Base-by-base conservation (phyloP, 192 early-diverging fungal species). In the Linnemannia exigua region DNA sequence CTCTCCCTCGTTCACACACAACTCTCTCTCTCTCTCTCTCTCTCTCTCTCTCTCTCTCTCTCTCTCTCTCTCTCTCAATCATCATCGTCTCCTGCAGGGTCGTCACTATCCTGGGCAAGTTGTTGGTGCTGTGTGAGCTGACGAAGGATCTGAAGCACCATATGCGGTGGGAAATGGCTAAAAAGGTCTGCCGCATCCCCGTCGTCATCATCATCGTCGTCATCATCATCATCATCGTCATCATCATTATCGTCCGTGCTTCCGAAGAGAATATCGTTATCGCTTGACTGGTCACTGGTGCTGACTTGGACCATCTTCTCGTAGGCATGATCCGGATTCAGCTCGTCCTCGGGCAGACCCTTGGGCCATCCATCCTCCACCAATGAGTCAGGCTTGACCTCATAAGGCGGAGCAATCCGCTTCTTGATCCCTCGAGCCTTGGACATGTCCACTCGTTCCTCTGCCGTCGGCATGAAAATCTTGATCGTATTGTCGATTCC, bases 401-500 rank as follows among this genome's bases (percentile, higher is more conserved):
- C 82, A 20, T 79, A 25, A 5, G 68, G 28, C 7, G 4, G 35
- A 6, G 37, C 31, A 11, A 67, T 69, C 0, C 75, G 75, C 8
- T 46, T 28, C 58, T 68, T 77, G 66, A 88, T 58, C 5, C 74
- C 82, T 12, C 77, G 71, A 33, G 80, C 44, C 67, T 80, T 67
- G 47, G 89, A 90, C 33, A 87, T 25, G 33, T 88, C 69, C 11
- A 79, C 67, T 3, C 61, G 74, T 20, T 83, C 76, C 8, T 69
- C 78, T 28, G 81, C 87, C 16, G 76, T 90, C 8, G 94, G 90
- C 38, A 88, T 82, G 67, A 96, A 94, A 51, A 96, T 88, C 77
- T 96, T 95, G 48, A 94, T 88, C 11, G 93, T 94, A 38, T 90
- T 87, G 72, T 96, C 96, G 31, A 97, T 96, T 0, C 96, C 96